A percentile compares a stretch with the other conserved stretches of the same genome.
Conservation (phyloP, 23 red algal genomes). For the Cyanidiococcus yangmingshanensis region DNA sequence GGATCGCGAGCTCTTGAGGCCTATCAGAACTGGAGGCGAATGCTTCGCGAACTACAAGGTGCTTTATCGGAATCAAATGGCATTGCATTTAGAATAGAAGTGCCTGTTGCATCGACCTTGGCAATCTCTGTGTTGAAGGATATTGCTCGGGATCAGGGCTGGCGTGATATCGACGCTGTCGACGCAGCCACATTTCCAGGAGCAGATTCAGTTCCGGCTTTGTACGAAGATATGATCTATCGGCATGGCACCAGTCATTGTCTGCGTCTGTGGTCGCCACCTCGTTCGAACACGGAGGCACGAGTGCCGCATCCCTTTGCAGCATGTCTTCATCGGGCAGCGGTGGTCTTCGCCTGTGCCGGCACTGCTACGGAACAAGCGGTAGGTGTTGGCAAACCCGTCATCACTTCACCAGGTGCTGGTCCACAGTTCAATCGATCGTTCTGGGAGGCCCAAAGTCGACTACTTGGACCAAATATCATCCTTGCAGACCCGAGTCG, state of each 20-base stretch:
- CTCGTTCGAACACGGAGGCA: neutral
- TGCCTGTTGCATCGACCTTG: neutral
- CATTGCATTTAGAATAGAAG: neutral
- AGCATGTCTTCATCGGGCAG: neutral
- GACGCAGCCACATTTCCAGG: neutral
- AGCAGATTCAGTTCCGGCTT: neutral
- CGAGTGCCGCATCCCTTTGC: neutral
- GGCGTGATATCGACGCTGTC: neutral
- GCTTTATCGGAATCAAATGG: neutral
- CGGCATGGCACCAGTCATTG: neutral
- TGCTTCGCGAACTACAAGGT: neutral
- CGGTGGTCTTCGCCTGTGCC: constrained; percentile 19
- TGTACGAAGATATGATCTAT: neutral
- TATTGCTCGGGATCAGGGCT: neutral
- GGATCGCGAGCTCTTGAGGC: constrained; percentile 20
- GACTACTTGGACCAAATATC: constrained; percentile 8
- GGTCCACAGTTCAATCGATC: constrained; percentile 21
- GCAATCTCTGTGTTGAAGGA: neutral
- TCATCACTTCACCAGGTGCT: constrained; percentile 17
- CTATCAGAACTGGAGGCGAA: constrained; percentile 11
- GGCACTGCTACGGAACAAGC: constrained; percentile 31
- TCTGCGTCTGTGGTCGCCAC: neutral
- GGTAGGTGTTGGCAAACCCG: constrained; percentile 27
- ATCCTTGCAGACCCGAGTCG: neutral
- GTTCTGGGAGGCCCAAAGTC: constrained; percentile 23